These are phyloP conservation scores for Nitzschia putrida DNA, from an alignment of 108 stramenopile genomes.

Conservation along the genomic window DNA sequence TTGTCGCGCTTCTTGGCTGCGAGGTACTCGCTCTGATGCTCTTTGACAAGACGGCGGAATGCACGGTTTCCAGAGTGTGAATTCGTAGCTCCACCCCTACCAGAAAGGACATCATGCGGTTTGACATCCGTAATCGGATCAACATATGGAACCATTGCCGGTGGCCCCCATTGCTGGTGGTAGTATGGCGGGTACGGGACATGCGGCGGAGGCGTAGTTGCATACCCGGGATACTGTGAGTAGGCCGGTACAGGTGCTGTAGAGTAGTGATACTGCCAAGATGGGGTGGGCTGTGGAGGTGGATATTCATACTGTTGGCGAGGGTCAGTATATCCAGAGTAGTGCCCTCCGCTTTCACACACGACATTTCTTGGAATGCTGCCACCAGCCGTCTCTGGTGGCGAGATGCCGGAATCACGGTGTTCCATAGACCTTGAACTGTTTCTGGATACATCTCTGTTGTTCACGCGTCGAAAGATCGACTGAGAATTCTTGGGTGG, in stretches of 20 bases:
- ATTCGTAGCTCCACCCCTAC: constrained; percentile 31
- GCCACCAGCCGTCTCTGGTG: no score
- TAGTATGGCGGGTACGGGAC: not conserved
- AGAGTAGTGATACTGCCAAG: not conserved
- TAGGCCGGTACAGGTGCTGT: not conserved
- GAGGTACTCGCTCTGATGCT: constrained; percentile 50
- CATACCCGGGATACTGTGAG: not conserved
- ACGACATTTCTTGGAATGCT: no score
- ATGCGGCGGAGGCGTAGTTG: not conserved
- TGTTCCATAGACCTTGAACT: no score
- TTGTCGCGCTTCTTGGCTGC: constrained; percentile 80
- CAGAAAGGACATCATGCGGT: constrained; percentile 28
- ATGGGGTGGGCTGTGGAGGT: no score
- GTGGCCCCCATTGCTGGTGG: not conserved
- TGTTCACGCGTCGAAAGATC: no score
- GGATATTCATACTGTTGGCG: not conserved
- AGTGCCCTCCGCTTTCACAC: no score
- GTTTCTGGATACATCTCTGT: no score
- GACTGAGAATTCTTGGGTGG: no score
- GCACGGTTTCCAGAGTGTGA: constrained; percentile 71
- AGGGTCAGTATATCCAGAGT: not conserved
- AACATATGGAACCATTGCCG: constrained; percentile 3
- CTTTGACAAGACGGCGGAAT: constrained; percentile 71
- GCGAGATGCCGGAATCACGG: no score
- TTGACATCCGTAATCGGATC: constrained; percentile 27